These are phyloP conservation scores for Ophiostoma australiae DNA, from an alignment of 2,329 filamentous ascomycete species.

Conservation along the genomic window DNA sequence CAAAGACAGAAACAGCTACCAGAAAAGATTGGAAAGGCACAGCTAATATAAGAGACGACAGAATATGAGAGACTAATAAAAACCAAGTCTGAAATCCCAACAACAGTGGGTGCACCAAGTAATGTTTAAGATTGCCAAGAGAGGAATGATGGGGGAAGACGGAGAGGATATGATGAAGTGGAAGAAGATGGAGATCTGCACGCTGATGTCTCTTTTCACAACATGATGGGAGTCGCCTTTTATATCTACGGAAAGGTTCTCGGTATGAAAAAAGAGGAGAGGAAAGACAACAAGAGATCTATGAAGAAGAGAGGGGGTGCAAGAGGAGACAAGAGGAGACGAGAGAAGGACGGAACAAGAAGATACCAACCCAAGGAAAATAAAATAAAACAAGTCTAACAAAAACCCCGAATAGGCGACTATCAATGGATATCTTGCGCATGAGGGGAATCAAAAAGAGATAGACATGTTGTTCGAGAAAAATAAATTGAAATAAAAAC, in stretches of 20 bases:
- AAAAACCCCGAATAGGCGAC: background rate
- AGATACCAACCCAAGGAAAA: background rate
- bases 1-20: background rate
- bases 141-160: background rate
- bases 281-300: background rate
- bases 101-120: conserved; percentile 7
- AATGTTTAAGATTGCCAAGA: conserved; percentile 10
- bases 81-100: conserved; percentile 4
- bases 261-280: background rate
- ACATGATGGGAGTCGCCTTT: background rate
- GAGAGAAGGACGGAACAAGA: background rate
- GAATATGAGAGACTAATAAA: background rate
- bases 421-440: background rate
- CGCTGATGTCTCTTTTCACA: background rate
- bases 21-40: background rate
- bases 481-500: background rate
- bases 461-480: background rate
- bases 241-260: background rate
- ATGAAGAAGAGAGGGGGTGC: background rate
- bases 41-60: background rate
- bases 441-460: conserved; percentile 13
- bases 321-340: background rate
- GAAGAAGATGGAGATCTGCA: background rate
- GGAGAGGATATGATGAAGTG: background rate
- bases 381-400: background rate